Percentiles rank a stretch among this genome's conserved stretches.
phyloP scores from a whole-genome alignment of 2,329 filamentous ascomycete genomes.

The Mollisia scopiformis region DNA sequence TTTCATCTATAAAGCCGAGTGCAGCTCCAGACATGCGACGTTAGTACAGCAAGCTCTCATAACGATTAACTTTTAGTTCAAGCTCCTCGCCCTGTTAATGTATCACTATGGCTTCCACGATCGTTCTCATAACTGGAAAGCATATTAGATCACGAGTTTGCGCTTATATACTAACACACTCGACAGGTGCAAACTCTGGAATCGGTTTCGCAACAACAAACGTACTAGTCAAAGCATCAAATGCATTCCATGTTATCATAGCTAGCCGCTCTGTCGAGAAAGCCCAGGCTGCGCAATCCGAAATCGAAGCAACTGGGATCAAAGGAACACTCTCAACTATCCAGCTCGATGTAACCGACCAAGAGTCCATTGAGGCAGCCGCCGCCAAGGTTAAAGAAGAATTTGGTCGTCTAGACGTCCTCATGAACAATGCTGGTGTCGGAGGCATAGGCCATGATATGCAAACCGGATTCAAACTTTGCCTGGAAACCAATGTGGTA shows the following conservation, averaged over 20 bases:
- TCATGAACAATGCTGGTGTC: conserved; percentile 28
- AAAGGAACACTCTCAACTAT: too few species aligned
- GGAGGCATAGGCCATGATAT: conserved; percentile 26
- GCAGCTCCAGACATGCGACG: too few species aligned
- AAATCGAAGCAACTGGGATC: too few species aligned
- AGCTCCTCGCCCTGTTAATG: too few species aligned
- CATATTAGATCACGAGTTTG: neutral
- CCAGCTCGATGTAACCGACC: conserved; percentile 23
- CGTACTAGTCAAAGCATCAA: neutral
- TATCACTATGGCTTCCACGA: neutral
- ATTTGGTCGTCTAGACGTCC: conserved; percentile 35
- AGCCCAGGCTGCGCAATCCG: too few species aligned
- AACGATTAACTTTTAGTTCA: too few species aligned
- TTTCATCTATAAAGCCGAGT: too few species aligned
- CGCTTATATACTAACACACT: neutral
- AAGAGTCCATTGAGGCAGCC: conserved; percentile 11
- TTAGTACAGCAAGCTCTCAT: too few species aligned
- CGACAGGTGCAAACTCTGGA: conserved; percentile 43
- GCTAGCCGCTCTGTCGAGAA: too few species aligned
- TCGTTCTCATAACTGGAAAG: conserved; percentile 22
- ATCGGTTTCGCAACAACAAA: conserved; percentile 42
- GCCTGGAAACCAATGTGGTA: conserved; percentile 24
- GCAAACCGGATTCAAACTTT: neutral
- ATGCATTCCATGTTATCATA: too few species aligned
- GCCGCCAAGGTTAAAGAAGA: conserved; percentile 7